phyloP scores from a whole-genome alignment of 2,329 filamentous ascomycete species.

The Nemania sp. region DNA sequence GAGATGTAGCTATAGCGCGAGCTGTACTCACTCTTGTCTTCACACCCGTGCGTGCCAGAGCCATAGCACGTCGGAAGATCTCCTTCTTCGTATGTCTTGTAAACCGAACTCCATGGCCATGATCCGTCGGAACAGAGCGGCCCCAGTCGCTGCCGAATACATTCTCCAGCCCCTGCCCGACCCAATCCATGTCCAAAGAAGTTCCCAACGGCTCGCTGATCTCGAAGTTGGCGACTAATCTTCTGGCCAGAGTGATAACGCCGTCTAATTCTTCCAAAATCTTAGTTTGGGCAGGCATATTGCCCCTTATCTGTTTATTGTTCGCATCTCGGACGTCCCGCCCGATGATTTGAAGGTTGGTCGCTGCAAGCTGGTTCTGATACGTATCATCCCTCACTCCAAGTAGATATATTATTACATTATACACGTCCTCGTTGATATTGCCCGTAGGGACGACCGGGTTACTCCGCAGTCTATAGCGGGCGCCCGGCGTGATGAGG shows the following conservation, averaged over 20 bases:
- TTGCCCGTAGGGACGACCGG: too few species aligned
- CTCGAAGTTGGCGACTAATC: constrained; percentile 2
- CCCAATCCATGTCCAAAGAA: background rate
- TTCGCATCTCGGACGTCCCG: too few species aligned
- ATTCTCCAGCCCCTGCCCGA: background rate
- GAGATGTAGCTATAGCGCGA: background rate
- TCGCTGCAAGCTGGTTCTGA: too few species aligned
- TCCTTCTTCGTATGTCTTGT: background rate
- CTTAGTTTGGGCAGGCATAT: background rate
- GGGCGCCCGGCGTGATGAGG: too few species aligned
- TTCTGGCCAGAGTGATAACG: background rate
- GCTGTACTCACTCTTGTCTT: constrained; percentile 7
- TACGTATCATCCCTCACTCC: too few species aligned
- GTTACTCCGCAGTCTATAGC: too few species aligned
- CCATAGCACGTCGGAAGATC: background rate
- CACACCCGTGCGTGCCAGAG: background rate
- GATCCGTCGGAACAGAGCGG: background rate
- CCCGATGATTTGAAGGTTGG: too few species aligned
- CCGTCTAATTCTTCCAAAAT: constrained; percentile 2
- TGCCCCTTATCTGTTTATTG: too few species aligned
- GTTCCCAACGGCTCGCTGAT: background rate
- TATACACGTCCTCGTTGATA: too few species aligned
- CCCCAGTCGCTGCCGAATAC: background rate
- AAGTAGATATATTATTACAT: too few species aligned
- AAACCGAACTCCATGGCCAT: background rate